These are phyloP conservation scores for Larix kaempferi DNA, from an alignment of 75 land plant species.

Conservation along the genomic window DNA sequence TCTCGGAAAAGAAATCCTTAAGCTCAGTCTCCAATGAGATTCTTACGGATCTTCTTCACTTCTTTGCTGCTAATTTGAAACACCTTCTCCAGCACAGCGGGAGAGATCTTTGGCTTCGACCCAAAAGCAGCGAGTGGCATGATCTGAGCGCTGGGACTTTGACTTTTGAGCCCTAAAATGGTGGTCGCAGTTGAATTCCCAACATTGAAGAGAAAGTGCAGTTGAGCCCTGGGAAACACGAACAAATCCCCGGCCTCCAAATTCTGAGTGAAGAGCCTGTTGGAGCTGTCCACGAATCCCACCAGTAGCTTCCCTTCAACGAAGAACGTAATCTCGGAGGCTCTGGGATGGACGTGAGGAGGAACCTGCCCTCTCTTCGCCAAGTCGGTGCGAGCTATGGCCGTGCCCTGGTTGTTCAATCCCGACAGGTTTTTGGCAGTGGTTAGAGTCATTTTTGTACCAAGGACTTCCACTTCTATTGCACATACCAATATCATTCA, in stretches of 20 bases:
- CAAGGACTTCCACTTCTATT: too few species aligned
- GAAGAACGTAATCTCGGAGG: slow-evolving; percentile 21
- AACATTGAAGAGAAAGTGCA: slow-evolving; percentile 38
- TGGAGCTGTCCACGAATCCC: slow-evolving; percentile 32
- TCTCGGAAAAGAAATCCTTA: too few species aligned
- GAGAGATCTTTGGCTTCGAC: slow-evolving; percentile 21
- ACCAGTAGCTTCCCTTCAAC: slow-evolving; percentile 19
- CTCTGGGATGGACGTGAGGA: slow-evolving; percentile 40
- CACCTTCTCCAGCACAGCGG: slow-evolving; percentile 24
- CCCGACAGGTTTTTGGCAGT: slow-evolving; percentile 26
- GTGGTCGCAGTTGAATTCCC: slow-evolving; percentile 9
- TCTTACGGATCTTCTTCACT: slow-evolving; percentile 28
- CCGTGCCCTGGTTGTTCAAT: slow-evolving; percentile 37
- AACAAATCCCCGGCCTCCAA: slow-evolving; percentile 29
- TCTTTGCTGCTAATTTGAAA: too few species aligned
- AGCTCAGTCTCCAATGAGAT: slow-evolving; percentile 12
- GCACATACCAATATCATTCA: too few species aligned
- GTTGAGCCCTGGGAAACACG: slow-evolving; percentile 35
- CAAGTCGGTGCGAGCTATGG: slow-evolving; percentile 31
- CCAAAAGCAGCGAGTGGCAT: slow-evolving; percentile 13
- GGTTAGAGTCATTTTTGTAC: slow-evolving; percentile 20
- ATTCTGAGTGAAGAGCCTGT: slow-evolving; percentile 18
- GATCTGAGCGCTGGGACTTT: slow-evolving; percentile 29
- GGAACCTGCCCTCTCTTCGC: slow-evolving; percentile 31
- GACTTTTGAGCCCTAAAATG: slow-evolving; percentile 23